These are phyloP conservation scores for Rhypophila decipiens DNA, from an alignment of 495 filamentous ascomycete species.

Conservation along the genomic window DNA sequence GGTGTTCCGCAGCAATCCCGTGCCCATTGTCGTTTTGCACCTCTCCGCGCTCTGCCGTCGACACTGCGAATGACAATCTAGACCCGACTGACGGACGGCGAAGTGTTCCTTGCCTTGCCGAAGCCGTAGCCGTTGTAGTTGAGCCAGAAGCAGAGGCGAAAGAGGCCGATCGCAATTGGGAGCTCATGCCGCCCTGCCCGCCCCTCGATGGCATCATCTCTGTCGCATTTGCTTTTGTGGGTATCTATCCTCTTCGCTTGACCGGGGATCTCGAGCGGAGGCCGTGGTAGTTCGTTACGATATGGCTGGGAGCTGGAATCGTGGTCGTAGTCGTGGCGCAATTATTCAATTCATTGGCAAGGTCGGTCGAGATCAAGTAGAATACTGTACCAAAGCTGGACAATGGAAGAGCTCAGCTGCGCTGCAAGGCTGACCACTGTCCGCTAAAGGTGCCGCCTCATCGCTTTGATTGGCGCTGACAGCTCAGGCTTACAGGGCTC, in stretches of 20 bases:
- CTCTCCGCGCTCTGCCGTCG: constrained; percentile 56
- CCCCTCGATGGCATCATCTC: constrained; percentile 15
- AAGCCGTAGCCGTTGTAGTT: background rate
- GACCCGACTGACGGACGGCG: constrained; percentile 60
- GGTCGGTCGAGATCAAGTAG: too few relatives aligned
- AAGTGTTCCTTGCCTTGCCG: constrained; percentile 25
- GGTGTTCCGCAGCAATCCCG: constrained; percentile 42
- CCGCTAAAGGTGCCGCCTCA: background rate
- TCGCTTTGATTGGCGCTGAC: background rate
- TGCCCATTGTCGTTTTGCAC: constrained; percentile 27
- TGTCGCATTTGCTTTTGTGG: constrained; percentile 18
- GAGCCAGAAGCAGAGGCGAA: constrained; percentile 33
- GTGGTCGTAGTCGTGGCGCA: too few relatives aligned
- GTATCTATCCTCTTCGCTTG: too few relatives aligned
- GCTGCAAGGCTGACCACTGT: background rate
- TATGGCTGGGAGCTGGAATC: background rate
- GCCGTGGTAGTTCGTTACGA: too few relatives aligned
- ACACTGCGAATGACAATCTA: constrained; percentile 64
- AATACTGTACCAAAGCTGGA: too few relatives aligned
- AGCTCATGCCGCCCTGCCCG: constrained; percentile 26
- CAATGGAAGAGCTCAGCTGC: background rate
- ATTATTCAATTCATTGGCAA: too few relatives aligned
- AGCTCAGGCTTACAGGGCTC: background rate
- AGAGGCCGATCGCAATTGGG: constrained; percentile 43
- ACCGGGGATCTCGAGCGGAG: too few relatives aligned